Percentiles rank a stretch among this genome's conserved stretches.
Conservation (phyloP, 371 early-diverging fungal species). For the Chytridium lagenaria region DNA sequence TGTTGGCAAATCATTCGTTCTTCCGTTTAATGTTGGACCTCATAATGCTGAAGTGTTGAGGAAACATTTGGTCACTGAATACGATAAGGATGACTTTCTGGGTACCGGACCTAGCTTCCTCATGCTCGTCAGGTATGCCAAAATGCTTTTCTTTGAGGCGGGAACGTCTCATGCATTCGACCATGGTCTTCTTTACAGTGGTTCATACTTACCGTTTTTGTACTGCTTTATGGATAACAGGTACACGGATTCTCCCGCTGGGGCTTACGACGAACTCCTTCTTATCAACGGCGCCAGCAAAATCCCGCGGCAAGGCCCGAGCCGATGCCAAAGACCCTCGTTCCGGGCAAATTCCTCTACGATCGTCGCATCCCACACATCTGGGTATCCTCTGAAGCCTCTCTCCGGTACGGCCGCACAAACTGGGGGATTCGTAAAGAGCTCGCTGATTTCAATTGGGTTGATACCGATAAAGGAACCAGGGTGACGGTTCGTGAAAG, state of each 20-base stretch:
- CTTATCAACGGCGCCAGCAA: constrained; percentile 13
- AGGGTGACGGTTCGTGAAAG: constrained; percentile 16
- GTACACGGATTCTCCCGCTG: constrained; percentile 20
- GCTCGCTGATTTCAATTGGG: constrained; percentile 24
- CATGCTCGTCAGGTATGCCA: constrained; percentile 18
- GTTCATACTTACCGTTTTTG: background rate
- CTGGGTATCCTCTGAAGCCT: constrained; percentile 28
- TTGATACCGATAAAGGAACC: constrained; percentile 10
- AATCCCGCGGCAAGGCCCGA: constrained; percentile 5
- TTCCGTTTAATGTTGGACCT: constrained; percentile 1
- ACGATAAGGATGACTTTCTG: constrained; percentile 17
- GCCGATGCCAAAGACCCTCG: background rate
- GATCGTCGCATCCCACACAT: constrained; percentile 26
- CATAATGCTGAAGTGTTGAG: background rate
- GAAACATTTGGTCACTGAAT: background rate
- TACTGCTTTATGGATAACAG: background rate
- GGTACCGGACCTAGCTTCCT: background rate
- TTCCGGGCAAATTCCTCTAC: background rate
- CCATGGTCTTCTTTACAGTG: background rate
- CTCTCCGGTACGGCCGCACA: constrained; percentile 22
- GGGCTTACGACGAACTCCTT: constrained; percentile 26
- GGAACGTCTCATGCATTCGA: background rate
- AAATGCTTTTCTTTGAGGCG: background rate
- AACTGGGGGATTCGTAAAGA: constrained; percentile 34
- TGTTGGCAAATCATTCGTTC: background rate